These are phyloP conservation scores for Clonostachys solani DNA, from an alignment of 2,329 filamentous ascomycete species.

Conservation along the genomic window DNA sequence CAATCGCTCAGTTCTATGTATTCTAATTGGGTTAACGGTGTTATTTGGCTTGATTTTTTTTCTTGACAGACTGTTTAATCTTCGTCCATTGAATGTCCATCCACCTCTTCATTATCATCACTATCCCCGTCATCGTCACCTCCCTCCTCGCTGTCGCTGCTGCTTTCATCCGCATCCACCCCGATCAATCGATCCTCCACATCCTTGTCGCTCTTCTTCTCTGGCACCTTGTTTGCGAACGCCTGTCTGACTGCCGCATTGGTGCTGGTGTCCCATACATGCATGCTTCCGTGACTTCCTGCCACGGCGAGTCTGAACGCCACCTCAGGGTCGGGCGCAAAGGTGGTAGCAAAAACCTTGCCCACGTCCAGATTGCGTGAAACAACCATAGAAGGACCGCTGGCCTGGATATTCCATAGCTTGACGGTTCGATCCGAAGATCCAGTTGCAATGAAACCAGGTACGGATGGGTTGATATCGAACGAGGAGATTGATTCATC, in stretches of 20 bases:
- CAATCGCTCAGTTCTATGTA: too few species aligned
- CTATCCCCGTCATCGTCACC: conserved; percentile 36
- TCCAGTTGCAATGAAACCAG: conserved; percentile 89
- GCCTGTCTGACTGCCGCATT: conserved; percentile 81
- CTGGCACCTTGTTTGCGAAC: conserved; percentile 65
- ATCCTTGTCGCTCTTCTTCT: conserved; percentile 54
- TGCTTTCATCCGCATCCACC: conserved; percentile 63
- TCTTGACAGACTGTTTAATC: conserved; percentile 28
- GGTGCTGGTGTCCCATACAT: conserved; percentile 95
- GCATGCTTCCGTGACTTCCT: conserved; percentile 87
- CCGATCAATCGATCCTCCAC: conserved; percentile 73
- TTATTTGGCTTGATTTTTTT: too few species aligned
- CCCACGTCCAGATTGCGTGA: conserved; percentile 90
- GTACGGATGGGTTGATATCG: conserved; percentile 84
- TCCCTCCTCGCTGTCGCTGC: conserved; percentile 59
- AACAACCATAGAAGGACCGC: conserved; percentile 85
- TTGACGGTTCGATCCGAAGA: conserved; percentile 95
- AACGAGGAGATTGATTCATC: conserved; percentile 89
- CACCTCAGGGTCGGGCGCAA: conserved; percentile 86
- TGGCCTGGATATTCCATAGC: conserved; percentile 84
- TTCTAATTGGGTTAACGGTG: too few species aligned
- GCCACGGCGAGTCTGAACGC: conserved; percentile 90
- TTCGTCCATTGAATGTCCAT: conserved; percentile 47
- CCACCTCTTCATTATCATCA: conserved; percentile 47
- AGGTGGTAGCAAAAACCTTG: conserved; percentile 87